Conservation (phyloP, 129 eudicot species). For the Erigeron canadensis region DNA sequence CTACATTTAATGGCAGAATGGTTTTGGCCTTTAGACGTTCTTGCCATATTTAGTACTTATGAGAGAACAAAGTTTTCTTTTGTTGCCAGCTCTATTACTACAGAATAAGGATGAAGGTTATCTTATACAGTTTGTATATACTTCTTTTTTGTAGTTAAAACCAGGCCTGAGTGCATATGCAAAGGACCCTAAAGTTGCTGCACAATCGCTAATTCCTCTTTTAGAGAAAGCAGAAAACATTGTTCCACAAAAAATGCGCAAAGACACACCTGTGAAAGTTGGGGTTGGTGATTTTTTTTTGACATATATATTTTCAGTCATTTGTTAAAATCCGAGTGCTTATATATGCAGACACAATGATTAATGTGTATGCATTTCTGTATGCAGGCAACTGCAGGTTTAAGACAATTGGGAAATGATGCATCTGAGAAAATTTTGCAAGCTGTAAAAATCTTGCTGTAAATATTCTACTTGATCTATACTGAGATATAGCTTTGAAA, state of each 20-base stretch:
- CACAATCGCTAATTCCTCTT: constrained; percentile 54
- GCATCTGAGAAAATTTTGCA: constrained; percentile 68
- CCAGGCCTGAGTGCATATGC: constrained; percentile 81
- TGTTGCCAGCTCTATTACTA: not conserved
- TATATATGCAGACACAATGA: not conserved
- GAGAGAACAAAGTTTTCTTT: too few relatives aligned
- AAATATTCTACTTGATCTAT: constrained; percentile 4
- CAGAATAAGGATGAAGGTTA: not conserved
- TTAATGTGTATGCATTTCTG: constrained; percentile 5
- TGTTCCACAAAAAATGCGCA: constrained; percentile 53
- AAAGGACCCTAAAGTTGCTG: constrained; percentile 65
- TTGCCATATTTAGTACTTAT: too few relatives aligned
- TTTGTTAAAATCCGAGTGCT: not conserved
- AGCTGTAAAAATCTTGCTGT: constrained; percentile 45
- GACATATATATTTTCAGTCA: too few relatives aligned
- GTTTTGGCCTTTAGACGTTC: too few relatives aligned
- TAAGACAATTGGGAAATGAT: constrained; percentile 69
- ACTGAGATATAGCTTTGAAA: constrained; percentile 13
- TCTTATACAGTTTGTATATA: not conserved
- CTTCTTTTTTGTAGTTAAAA: constrained; percentile 42
- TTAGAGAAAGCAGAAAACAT: constrained; percentile 55
- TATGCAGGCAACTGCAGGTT: constrained; percentile 82
- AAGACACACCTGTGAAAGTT: constrained; percentile 64
- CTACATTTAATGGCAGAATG: too few relatives aligned
- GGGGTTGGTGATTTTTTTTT: constrained; percentile 55